Evolutionary conservation across 2,329 filamentous ascomycete species (phyloP).

Genomic region (Aspergillus fumigatus): DNA sequence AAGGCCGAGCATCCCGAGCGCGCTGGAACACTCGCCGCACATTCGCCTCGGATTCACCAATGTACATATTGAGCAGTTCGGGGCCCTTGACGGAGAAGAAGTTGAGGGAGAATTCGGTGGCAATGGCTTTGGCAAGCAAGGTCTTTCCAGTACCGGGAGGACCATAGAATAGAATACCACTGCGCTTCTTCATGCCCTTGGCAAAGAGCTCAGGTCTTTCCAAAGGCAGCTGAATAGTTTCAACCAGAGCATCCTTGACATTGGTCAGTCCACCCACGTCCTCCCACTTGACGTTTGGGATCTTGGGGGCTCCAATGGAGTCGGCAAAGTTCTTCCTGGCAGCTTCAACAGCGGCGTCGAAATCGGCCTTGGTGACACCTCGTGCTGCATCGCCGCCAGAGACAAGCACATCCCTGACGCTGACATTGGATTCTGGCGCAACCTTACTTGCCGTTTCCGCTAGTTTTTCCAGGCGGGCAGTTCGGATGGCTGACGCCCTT

Average conservation of each 20-base stretch:
- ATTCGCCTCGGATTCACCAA: slow-evolving; percentile 99
- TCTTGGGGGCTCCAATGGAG: slow-evolving; percentile 94
- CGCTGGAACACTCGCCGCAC: slow-evolving; percentile 99
- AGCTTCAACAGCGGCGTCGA: slow-evolving; percentile 88
- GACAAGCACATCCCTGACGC: slow-evolving; percentile 77
- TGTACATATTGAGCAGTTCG: slow-evolving; percentile 98
- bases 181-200: slow-evolving; percentile 97
- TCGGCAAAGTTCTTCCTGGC: slow-evolving; percentile 98
- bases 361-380: slow-evolving; percentile 76
- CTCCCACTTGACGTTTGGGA: slow-evolving; percentile 93
- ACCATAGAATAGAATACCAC: slow-evolving; percentile 97
- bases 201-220: slow-evolving; percentile 91
- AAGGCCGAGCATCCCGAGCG: slow-evolving; percentile 92
- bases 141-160: slow-evolving; percentile 99
- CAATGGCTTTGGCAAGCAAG: slow-evolving; percentile 96
- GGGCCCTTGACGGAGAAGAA: slow-evolving; percentile 99
- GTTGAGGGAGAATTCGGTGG: slow-evolving; percentile 97
- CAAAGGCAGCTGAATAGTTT: slow-evolving; percentile 91
- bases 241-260: slow-evolving; percentile 94
- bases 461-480: slow-evolving; percentile 69
- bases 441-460: slow-evolving; percentile 43
- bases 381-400: slow-evolving; percentile 76
- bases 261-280: slow-evolving; percentile 91
- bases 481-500: slow-evolving; percentile 73
- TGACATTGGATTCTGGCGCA: slow-evolving; percentile 43